Evolutionary conservation across 1,139 yeast genomes (phyloP).

Genomic region (Protomyces gravidus): DNA sequence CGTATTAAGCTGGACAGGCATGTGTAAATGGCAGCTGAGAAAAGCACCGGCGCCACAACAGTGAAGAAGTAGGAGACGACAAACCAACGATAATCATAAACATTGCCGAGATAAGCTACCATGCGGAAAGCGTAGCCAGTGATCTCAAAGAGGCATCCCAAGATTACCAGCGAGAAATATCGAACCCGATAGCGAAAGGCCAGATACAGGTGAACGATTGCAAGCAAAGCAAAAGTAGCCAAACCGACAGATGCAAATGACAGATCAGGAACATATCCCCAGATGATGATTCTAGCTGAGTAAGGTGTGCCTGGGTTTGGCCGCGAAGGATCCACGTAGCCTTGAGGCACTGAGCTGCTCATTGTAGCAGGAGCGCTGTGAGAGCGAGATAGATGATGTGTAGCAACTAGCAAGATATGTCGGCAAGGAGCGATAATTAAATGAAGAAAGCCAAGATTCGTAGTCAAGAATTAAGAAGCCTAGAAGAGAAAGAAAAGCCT

Average conservation of each 20-base stretch:
- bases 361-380: no score
- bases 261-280: slow-evolving; percentile 1
- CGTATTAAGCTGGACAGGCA: not conserved
- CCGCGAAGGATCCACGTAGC: not conserved
- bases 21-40: slow-evolving; percentile 2
- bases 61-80: slow-evolving; percentile 2
- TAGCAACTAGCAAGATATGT: no score
- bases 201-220: not conserved
- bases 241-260: not conserved
- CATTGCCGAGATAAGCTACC: not conserved
- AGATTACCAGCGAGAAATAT: slow-evolving; percentile 2
- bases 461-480: no score
- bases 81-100: slow-evolving; percentile 3
- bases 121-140: slow-evolving; percentile 10
- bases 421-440: no score
- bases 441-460: no score
- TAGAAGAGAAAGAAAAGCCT: no score
- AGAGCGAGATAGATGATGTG: no score
- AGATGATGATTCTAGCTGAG: slow-evolving; percentile 6
- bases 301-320: slow-evolving; percentile 6
- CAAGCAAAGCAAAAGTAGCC: slow-evolving; percentile 3
- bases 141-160: slow-evolving; percentile 1
- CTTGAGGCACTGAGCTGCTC: not conserved
- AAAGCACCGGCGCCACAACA: slow-evolving; percentile 10
- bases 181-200: not conserved